Percentiles rank a stretch among this genome's conserved stretches.
Evolutionary conservation across 805 yeast species (phyloP).

Genomic region (Saturnispora besseyi): DNA sequence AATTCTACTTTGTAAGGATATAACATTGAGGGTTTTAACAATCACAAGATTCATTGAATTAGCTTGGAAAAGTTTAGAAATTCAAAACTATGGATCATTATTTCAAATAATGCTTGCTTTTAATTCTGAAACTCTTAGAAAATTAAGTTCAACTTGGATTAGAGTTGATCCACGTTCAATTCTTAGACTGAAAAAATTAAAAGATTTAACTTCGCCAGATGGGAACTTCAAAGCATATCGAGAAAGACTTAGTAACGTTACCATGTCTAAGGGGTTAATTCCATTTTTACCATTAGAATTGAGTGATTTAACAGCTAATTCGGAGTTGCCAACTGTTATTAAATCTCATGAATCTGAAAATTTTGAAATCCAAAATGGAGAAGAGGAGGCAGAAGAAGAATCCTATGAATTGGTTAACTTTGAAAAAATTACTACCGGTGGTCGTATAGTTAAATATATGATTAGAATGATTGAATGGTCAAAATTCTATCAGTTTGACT

Average conservation of each 20-base stretch:
- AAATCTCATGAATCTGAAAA: conserved; percentile 14
- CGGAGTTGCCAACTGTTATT: conserved; percentile 47
- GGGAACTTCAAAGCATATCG: conserved; percentile 66
- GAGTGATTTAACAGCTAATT: conserved; percentile 72
- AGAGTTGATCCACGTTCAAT: conserved; percentile 64
- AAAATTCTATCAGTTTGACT: conserved; percentile 46
- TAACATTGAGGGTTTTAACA: conserved; percentile 52
- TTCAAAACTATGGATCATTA: conserved; percentile 80
- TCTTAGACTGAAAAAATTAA: conserved; percentile 56
- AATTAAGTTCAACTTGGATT: conserved; percentile 65
- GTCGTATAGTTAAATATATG: conserved; percentile 67
- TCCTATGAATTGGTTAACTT: conserved; percentile 54
- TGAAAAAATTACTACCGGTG: conserved; percentile 65
- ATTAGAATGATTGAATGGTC: conserved; percentile 85
- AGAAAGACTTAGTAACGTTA: conserved; percentile 44
- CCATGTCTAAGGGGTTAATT: conserved; percentile 65
- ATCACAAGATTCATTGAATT: conserved; percentile 83
- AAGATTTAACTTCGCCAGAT: conserved; percentile 63
- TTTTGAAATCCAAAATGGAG: background rate
- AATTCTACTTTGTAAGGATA: conserved; percentile 57
- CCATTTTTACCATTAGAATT: conserved; percentile 86
- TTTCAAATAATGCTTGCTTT: conserved; percentile 83
- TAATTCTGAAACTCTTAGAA: conserved; percentile 53
- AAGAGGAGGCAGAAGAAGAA: conserved; percentile 12
- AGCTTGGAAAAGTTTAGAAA: conserved; percentile 60